Conservation (phyloP, 495 filamentous ascomycete genomes). For the Hypoxylon cercidicola region DNA sequence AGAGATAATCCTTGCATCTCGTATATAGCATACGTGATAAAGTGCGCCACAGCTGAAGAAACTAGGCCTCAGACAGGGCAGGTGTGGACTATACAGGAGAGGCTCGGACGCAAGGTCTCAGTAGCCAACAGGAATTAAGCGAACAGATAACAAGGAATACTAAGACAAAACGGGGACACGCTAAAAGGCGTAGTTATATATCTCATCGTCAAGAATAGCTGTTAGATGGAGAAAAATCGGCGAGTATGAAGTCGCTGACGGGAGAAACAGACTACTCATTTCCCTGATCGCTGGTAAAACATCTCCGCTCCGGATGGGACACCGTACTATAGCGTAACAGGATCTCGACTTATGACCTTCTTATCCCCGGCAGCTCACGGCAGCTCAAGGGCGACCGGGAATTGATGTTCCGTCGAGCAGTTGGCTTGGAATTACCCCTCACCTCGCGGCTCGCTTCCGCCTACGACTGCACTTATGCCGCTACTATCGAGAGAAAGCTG, state of each 20-base stretch:
- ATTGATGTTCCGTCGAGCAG: constrained; percentile 26
- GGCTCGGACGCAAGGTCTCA: constrained; percentile 40
- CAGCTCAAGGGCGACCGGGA: constrained; percentile 31
- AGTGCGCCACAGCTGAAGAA: constrained; percentile 58
- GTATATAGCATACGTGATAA: constrained; percentile 36
- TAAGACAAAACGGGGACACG: constrained; percentile 13
- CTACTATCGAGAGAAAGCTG: constrained; percentile 20
- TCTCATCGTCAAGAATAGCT: constrained; percentile 15
- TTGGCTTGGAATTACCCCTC: constrained; percentile 43
- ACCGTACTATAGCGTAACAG: constrained; percentile 27
- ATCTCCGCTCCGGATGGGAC: constrained; percentile 12
- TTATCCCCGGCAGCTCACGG: constrained; percentile 38
- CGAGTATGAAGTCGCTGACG: constrained; percentile 23
- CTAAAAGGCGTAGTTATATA: constrained; percentile 13
- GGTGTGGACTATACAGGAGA: constrained; percentile 25
- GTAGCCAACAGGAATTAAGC: constrained; percentile 16
- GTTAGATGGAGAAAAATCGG: constrained; percentile 6
- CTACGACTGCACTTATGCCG: constrained; percentile 38
- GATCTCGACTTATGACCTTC: constrained; percentile 28
- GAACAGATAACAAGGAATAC: constrained; percentile 20
- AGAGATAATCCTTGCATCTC: constrained; percentile 36
- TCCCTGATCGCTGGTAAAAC: constrained; percentile 7
- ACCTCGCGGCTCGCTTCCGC: constrained; percentile 42
- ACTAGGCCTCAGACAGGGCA: constrained; percentile 40
- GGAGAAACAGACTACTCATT: constrained; percentile 18